phyloP scores from a whole-genome alignment of 495 filamentous ascomycete species.

The Daldinia loculata region DNA sequence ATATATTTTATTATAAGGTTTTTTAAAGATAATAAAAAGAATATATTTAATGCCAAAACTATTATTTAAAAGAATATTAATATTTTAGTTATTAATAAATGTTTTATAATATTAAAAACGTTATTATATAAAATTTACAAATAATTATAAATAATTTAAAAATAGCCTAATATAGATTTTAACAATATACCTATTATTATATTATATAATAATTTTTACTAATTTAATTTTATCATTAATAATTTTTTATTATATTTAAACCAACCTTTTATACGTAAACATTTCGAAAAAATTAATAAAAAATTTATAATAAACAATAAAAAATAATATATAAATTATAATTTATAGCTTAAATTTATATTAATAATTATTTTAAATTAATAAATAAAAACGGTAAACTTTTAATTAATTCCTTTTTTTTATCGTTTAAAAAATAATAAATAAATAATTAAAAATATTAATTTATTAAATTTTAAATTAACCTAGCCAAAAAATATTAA shows the following conservation, averaged over 20 bases:
- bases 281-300: neutral
- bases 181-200: neutral
- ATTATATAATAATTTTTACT: neutral
- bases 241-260: neutral
- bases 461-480: neutral
- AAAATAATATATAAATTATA: neutral
- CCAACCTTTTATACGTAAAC: neutral
- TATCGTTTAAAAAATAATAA: neutral
- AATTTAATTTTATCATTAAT: neutral
- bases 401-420: neutral
- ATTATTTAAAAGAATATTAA: neutral
- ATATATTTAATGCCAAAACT: neutral
- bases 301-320: neutral
- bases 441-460: neutral
- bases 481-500: neutral
- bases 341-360: neutral
- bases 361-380: neutral
- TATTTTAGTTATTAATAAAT: neutral
- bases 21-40: neutral
- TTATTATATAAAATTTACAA: neutral
- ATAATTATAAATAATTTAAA: neutral
- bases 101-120: neutral
- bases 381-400: neutral
- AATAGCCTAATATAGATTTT: neutral
- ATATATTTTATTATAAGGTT: neutral